phyloP scores from a whole-genome alignment of 1,284 basidiomycete species.

The Cerrena zonata region DNA sequence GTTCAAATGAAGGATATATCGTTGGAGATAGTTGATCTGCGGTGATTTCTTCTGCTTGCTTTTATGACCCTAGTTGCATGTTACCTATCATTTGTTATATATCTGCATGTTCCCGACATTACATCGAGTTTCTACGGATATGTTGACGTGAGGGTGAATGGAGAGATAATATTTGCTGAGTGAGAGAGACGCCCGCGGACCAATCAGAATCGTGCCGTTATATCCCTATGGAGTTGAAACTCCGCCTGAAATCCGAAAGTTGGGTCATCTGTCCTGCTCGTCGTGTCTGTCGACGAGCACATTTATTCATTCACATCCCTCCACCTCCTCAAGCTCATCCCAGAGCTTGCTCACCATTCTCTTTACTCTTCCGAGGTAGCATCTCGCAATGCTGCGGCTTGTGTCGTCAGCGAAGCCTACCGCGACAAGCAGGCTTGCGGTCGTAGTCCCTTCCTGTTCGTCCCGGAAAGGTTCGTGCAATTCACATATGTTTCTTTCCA shows the following conservation, averaged over 20 bases:
- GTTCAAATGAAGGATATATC: constrained; percentile 68
- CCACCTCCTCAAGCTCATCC: constrained; percentile 12
- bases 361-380: constrained; percentile 6
- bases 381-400: constrained; percentile 53
- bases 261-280: constrained; percentile 13
- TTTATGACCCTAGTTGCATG: too few species aligned
- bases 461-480: constrained; percentile 34
- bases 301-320: constrained; percentile 14
- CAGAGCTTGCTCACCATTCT: constrained; percentile 11
- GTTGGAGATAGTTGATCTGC: constrained; percentile 70
- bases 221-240: constrained; percentile 13
- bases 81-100: too few species aligned
- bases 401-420: constrained; percentile 53
- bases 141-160: too few species aligned
- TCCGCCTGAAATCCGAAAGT: constrained; percentile 15
- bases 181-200: neutral
- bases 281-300: constrained; percentile 26
- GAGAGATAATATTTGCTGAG: neutral
- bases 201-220: constrained; percentile 17
- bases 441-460: constrained; percentile 39
- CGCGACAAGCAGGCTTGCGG: constrained; percentile 61
- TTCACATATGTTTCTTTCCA: neutral
- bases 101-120: too few species aligned
- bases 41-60: constrained; percentile 19
- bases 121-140: too few species aligned